Percentiles rank a stretch among this genome's conserved stretches.
Evolutionary conservation across 1,284 basidiomycete genomes (phyloP).

Genomic region (Fomitopsis pinicola): DNA sequence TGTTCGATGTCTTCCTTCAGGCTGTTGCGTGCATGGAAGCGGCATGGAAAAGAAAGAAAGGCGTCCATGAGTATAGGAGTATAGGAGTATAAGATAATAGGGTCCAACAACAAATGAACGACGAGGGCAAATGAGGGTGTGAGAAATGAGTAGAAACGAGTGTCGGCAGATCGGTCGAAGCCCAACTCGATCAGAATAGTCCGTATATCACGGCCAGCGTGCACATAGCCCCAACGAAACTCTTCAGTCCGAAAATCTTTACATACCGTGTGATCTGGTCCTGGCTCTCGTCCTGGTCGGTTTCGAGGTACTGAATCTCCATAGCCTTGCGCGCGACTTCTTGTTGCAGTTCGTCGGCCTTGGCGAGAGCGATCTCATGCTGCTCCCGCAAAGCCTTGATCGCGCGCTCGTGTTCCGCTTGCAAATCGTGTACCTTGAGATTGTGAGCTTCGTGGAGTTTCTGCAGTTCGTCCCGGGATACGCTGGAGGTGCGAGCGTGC

Average conservation of each 20-base stretch:
- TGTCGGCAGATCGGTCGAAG: constrained; percentile 7
- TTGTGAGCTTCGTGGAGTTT: constrained; percentile 78
- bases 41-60: constrained; percentile 8
- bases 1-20: constrained; percentile 61
- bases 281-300: constrained; percentile 69
- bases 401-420: constrained; percentile 65
- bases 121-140: background rate
- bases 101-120: constrained; percentile 5
- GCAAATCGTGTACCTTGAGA: constrained; percentile 72
- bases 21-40: constrained; percentile 36
- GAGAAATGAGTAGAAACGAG: constrained; percentile 4
- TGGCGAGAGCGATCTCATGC: constrained; percentile 51
- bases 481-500: constrained; percentile 41
- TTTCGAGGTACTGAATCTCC: constrained; percentile 75
- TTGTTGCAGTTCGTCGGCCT: constrained; percentile 52
- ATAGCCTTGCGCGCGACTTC: constrained; percentile 66
- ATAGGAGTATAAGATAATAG: constrained; percentile 33
- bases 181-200: constrained; percentile 37
- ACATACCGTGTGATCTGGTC: constrained; percentile 78
- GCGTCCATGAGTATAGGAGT: constrained; percentile 32
- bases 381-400: constrained; percentile 56
- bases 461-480: constrained; percentile 71
- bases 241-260: constrained; percentile 53
- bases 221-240: constrained; percentile 48
- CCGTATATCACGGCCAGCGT: constrained; percentile 54